Evolutionary conservation across 1,139 yeast species (phyloP).

Genomic region (Cylindricascospora bacillispora): DNA sequence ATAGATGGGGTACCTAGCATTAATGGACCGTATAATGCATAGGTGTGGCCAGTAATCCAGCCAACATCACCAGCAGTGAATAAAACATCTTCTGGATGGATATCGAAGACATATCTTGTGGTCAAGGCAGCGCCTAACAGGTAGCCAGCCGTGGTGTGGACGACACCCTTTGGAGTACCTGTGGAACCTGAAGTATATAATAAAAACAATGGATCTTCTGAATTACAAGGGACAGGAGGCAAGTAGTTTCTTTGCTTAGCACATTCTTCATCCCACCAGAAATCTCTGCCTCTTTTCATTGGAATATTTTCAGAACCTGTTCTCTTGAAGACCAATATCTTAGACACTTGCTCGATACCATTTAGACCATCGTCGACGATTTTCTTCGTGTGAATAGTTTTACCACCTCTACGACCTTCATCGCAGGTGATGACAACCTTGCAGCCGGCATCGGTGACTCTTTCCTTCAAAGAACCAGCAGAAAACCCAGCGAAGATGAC

Average conservation of each 20-base stretch:
- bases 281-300: conserved; percentile 77
- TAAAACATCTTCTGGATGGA: conserved; percentile 74
- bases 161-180: conserved; percentile 97
- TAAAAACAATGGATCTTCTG: conserved; percentile 88
- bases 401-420: conserved; percentile 94
- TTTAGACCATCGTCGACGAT: conserved; percentile 86
- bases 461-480: conserved; percentile 82
- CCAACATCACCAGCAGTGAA: conserved; percentile 99
- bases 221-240: conserved; percentile 76
- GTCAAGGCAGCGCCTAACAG: conserved; percentile 90
- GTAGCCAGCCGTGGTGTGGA: conserved; percentile 89
- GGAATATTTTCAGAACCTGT: conserved; percentile 46
- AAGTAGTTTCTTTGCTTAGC: conserved; percentile 71
- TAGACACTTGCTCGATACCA: conserved; percentile 64
- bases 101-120: conserved; percentile 85
- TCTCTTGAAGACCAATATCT: conserved; percentile 75
- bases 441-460: conserved; percentile 77
- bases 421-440: conserved; percentile 87
- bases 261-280: conserved; percentile 85
- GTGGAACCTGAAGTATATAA: conserved; percentile 94
- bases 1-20: conserved; percentile 80
- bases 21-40: conserved; percentile 90
- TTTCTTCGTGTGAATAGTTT: conserved; percentile 62
- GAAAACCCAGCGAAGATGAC: conserved; percentile 96
- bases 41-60: conserved; percentile 98